Base-by-base conservation (phyloP, 768 basidiomycete genomes). In the Rhizopogon salebrosus region DNA sequence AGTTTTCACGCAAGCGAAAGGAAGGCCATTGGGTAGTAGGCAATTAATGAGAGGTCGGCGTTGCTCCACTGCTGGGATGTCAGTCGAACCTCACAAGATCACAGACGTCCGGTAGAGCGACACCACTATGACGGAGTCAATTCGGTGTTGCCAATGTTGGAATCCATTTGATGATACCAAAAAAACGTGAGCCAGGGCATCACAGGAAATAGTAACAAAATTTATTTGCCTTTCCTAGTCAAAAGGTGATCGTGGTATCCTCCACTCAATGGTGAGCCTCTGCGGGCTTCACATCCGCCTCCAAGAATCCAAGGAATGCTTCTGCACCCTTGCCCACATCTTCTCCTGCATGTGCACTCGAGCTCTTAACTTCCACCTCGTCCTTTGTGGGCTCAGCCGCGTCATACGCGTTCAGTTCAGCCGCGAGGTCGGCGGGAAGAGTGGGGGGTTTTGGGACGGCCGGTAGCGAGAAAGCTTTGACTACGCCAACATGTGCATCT, bases 351-450 rank as follows among this genome's bases (percentile, higher is more conserved):
- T 59, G 23, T 50, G 42, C 41, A 31, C 57, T 48, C 6, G 55
- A 20, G 56, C 79, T 70, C 49, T 60, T 69, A 2, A 64, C 67
- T 43, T 70, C 72, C 43, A 70, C 72, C 22, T 75, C 75, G 41
- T 78, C 76, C 48, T 75, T 65, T 20, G 75, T 74, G 49, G 92
- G 92, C 67, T 95, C 91, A 14, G 82, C 69, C 14, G 83, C 75
- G 57, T 97, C 95, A 70, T 97, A 99, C 34, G 87, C 84, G 2
- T 85, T 66, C 54, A 98, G 84, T 62, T 95, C 92, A 18, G 85
- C 70, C n/a, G 95, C 92, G 58, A 98, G 84, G 71, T 94, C 87
- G 45, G 77, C 67, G 48, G 94, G 92, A 43, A 97, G 76, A 13
- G 78, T 67, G 10, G 95, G 95, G 2, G 83, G 70, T 53, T 83